These are phyloP conservation scores for Claviceps sp. DNA, from an alignment of 2,329 filamentous ascomycete species.

Conservation along the genomic window DNA sequence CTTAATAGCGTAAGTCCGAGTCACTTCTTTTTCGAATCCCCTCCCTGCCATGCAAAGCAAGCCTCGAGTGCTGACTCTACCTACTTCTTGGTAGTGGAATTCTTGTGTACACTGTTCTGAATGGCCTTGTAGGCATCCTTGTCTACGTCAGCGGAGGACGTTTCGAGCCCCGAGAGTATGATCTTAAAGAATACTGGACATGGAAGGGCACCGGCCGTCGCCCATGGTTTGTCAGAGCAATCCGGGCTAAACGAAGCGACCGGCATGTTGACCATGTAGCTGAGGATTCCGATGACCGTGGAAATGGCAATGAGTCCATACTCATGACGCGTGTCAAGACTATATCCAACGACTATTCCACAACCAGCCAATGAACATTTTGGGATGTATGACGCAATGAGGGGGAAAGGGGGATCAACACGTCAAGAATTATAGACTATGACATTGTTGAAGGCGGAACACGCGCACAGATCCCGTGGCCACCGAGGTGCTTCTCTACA, in stretches of 20 bases:
- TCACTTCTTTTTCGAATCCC: too few relatives aligned
- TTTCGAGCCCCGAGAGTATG: conserved; percentile 36
- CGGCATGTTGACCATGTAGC: background rate
- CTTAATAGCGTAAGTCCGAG: conserved; percentile 49
- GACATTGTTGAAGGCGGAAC: too few relatives aligned
- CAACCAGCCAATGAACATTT: background rate
- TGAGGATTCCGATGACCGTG: conserved; percentile 1
- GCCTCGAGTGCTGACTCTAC: background rate
- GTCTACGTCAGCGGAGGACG: conserved; percentile 29
- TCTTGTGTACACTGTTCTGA: conserved; percentile 38
- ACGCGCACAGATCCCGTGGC: background rate
- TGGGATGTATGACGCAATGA: background rate
- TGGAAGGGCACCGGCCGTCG: conserved; percentile 35
- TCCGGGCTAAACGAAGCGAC: conserved; percentile 9
- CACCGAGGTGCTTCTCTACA: background rate
- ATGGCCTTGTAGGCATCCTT: conserved; percentile 32
- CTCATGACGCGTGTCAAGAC: conserved; percentile 4
- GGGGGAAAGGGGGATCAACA: too few relatives aligned
- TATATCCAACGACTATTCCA: conserved; percentile 6
- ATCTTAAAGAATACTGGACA: conserved; percentile 43
- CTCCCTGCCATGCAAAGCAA: background rate
- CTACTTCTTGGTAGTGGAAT: conserved; percentile 28
- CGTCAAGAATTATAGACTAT: too few relatives aligned
- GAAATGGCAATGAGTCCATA: background rate
- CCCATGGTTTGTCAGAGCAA: conserved; percentile 33